Base-by-base conservation (phyloP, 2,329 filamentous ascomycete genomes). In the Colletotrichum tropicale region DNA sequence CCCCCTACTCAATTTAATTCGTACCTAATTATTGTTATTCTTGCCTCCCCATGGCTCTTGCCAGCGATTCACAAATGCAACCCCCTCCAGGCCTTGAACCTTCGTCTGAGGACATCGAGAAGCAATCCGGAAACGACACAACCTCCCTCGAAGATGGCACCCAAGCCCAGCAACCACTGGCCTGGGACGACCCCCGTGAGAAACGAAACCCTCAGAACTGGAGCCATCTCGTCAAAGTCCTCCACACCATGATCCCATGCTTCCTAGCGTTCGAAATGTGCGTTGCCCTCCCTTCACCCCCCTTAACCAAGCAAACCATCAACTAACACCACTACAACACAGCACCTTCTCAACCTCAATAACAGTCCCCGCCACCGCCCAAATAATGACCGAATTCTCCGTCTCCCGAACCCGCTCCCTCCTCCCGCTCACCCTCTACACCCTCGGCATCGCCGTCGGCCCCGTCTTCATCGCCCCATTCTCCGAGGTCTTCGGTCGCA, bases 391-490 rank as follows among this genome's bases (percentile, higher is more conserved):
- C 15, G 68, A 76, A 15, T 77, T 80, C 34, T 72, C 73, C 34
- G 70, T 80, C 34, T 76, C 74, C 15, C 64, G 71, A 21, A 78
- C 74, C 2, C 68, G 30, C 8, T 72, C 73, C 15, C 16, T 75
- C 26, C 64, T 75, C 8, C 69, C 73, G 2, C 24, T 95, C 1
- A 92, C 94, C 0, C 83, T 95, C 74, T 95, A 95, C 80, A 94
- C 95, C 92, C 86, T 95, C 6, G 86, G 89, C 74, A 93, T 95
- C 93, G 90, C 91, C 21, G 93, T 95, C 36, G 95, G 94, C 75
- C 94, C 94, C 0, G 86, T 96, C 2, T 95, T 94, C 93, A 95
- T 93, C 91, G 94, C 92, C 1, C 92, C 92, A 1, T 94, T 95
- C 79, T 94, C 92, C 24, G 94, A 96, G 79, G 87, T 85, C 0